phyloP scores from a whole-genome alignment of 2,329 filamentous ascomycete species.

The Blumeria hordei region DNA sequence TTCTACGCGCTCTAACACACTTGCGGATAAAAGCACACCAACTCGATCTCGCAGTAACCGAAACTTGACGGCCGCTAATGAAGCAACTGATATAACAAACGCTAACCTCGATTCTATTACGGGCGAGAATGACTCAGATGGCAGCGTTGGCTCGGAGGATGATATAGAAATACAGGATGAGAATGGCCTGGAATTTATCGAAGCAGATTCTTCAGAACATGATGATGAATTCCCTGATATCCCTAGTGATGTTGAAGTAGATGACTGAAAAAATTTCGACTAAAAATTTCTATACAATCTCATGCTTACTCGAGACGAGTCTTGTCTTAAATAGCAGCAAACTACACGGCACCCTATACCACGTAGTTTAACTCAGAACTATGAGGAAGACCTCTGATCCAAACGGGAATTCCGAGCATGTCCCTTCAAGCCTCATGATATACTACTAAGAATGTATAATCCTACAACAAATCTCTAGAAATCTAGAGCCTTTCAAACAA shows the following conservation, averaged over 20 bases:
- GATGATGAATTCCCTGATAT: constrained; percentile 1
- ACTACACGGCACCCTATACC: background rate
- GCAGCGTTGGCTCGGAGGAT: background rate
- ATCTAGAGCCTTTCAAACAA: no score
- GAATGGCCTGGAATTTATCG: background rate
- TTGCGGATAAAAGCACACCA: background rate
- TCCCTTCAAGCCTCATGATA: background rate
- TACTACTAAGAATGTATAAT: background rate
- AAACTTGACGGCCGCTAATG: background rate
- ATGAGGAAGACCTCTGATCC: background rate
- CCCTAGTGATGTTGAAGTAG: background rate
- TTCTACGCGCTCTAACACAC: background rate
- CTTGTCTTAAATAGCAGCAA: background rate
- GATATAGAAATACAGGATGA: background rate
- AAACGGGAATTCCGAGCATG: background rate
- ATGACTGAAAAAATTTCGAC: background rate
- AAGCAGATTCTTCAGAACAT: background rate
- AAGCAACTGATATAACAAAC: background rate
- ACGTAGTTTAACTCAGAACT: background rate
- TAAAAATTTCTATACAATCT: background rate
- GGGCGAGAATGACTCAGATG: background rate
- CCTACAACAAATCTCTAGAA: no score
- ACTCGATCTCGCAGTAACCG: background rate
- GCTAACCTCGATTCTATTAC: background rate
- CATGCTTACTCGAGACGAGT: background rate